These are phyloP conservation scores for Leptosphaerulina australis DNA, from an alignment of 2,329 filamentous ascomycete species.

Conservation along the genomic window DNA sequence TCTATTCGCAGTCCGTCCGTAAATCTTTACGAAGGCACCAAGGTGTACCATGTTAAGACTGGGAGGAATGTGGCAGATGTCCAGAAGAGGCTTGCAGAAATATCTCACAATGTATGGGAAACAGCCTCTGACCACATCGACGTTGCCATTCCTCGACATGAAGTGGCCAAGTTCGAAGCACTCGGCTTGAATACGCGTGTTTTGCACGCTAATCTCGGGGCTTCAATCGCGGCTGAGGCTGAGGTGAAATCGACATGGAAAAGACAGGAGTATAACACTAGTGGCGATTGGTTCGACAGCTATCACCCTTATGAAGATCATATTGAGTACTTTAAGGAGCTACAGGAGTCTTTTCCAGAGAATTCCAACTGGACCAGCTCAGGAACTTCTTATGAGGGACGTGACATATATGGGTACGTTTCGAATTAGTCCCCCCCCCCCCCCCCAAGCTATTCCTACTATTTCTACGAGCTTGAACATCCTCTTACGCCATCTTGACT, in stretches of 20 bases:
- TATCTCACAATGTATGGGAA: slow-evolving; percentile 49
- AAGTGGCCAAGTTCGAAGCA: slow-evolving; percentile 49
- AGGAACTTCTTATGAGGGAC: slow-evolving; percentile 40
- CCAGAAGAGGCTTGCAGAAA: slow-evolving; percentile 42
- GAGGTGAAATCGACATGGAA: slow-evolving; percentile 50
- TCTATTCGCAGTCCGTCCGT: slow-evolving; percentile 32
- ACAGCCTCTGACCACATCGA: slow-evolving; percentile 48
- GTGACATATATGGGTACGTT: slow-evolving; percentile 35
- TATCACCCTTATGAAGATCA: slow-evolving; percentile 44
- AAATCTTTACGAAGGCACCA: slow-evolving; percentile 49
- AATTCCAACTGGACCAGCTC: slow-evolving; percentile 40
- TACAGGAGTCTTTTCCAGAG: slow-evolving; percentile 34
- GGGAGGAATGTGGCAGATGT: slow-evolving; percentile 42
- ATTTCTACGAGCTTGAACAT: neutral
- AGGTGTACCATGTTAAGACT: slow-evolving; percentile 50
- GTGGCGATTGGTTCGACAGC: slow-evolving; percentile 38
- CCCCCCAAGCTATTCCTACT: neutral
- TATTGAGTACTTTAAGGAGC: slow-evolving; percentile 28
- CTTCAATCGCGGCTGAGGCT: slow-evolving; percentile 52
- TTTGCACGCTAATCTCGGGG: slow-evolving; percentile 54
- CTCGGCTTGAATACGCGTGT: slow-evolving; percentile 44
- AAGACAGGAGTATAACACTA: slow-evolving; percentile 26
- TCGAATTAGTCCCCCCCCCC: neutral
- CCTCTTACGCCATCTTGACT: neutral
- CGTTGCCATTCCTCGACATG: slow-evolving; percentile 51